A percentile compares a stretch with the other conserved stretches of the same genome.
Conservation (phyloP, 129 eudicot genomes). For the Escallonia herrerae region DNA sequence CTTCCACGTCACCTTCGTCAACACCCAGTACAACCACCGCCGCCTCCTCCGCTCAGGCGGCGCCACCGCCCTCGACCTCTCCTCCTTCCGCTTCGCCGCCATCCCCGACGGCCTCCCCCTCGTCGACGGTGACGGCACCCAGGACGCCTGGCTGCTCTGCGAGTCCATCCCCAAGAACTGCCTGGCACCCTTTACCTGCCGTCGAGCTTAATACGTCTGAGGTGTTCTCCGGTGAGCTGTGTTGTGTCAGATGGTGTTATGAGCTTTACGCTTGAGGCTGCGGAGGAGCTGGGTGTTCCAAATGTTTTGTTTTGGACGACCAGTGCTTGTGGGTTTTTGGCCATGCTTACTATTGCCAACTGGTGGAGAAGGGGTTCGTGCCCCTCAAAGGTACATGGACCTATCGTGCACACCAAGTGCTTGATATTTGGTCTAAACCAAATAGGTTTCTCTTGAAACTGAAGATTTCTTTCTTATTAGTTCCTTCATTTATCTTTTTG, state of each 20-base stretch:
- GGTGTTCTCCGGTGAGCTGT: slow-evolving; percentile 21
- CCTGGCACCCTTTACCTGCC: slow-evolving; percentile 21
- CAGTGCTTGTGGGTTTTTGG: slow-evolving; percentile 23
- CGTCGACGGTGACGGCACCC: slow-evolving; percentile 23
- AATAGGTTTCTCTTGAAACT: too few species aligned
- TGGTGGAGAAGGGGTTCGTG: slow-evolving; percentile 10
- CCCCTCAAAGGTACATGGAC: slow-evolving; percentile 22
- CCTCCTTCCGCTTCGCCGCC: slow-evolving; percentile 25
- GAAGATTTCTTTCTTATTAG: too few species aligned
- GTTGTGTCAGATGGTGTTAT: slow-evolving; percentile 26
- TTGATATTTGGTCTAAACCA: too few species aligned
- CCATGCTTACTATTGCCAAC: slow-evolving; percentile 9
- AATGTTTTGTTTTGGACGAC: slow-evolving; percentile 25
- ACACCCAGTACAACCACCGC: slow-evolving; percentile 35
- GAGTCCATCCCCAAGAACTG: slow-evolving; percentile 8
- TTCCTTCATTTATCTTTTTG: too few species aligned
- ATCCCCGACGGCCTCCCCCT: slow-evolving; percentile 32
- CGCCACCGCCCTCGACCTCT: slow-evolving; percentile 9
- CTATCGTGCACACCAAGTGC: too few species aligned
- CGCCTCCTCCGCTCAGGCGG: slow-evolving; percentile 25
- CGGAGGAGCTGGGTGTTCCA: slow-evolving; percentile 22
- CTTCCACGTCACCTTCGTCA: slow-evolving; percentile 34
- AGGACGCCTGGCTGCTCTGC: slow-evolving; percentile 15
- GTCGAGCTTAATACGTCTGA: slow-evolving; percentile 6
- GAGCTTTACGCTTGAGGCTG: slow-evolving; percentile 22